Evolutionary conservation across 2,329 filamentous ascomycete species (phyloP).

Genomic region (Ceratocystis alfenasii): DNA sequence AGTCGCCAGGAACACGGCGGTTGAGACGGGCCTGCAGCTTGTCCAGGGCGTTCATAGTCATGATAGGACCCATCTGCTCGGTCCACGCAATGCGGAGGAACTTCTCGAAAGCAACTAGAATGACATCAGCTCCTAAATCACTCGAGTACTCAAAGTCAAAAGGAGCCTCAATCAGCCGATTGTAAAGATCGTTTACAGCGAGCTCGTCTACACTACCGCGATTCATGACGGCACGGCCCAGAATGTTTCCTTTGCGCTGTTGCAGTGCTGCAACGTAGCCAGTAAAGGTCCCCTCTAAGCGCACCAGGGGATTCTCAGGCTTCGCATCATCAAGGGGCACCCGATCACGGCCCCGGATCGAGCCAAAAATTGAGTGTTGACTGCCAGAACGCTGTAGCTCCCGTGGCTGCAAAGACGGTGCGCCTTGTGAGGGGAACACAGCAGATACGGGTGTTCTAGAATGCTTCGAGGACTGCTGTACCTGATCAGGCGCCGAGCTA

Average conservation of each 20-base stretch:
- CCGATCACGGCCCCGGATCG: constrained; percentile 39
- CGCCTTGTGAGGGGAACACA: constrained; percentile 28
- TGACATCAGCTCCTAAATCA: constrained; percentile 67
- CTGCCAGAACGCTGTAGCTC: constrained; percentile 33
- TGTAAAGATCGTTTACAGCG: constrained; percentile 80
- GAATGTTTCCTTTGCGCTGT: constrained; percentile 73
- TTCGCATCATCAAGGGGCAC: constrained; percentile 37
- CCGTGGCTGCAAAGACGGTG: constrained; percentile 32
- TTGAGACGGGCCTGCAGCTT: constrained; percentile 58
- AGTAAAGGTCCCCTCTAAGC: constrained; percentile 73
- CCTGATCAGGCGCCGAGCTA: constrained; percentile 30
- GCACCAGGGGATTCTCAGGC: constrained; percentile 54
- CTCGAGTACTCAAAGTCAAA: constrained; percentile 62
- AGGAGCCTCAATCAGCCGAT: constrained; percentile 71
- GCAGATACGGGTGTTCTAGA: constrained; percentile 32
- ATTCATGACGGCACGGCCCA: constrained; percentile 63
- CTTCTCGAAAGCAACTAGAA: constrained; percentile 89
- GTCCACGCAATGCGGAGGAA: constrained; percentile 82
- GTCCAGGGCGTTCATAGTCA: constrained; percentile 58
- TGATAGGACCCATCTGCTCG: constrained; percentile 74
- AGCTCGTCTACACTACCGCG: constrained; percentile 57
- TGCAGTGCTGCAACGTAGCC: constrained; percentile 74
- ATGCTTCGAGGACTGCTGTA: constrained; percentile 30
- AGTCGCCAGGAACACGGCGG: constrained; percentile 59
- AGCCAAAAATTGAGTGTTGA: constrained; percentile 44